Conservation (phyloP, 2,329 filamentous ascomycete species). For the Pseudogymnoascus sp. region DNA sequence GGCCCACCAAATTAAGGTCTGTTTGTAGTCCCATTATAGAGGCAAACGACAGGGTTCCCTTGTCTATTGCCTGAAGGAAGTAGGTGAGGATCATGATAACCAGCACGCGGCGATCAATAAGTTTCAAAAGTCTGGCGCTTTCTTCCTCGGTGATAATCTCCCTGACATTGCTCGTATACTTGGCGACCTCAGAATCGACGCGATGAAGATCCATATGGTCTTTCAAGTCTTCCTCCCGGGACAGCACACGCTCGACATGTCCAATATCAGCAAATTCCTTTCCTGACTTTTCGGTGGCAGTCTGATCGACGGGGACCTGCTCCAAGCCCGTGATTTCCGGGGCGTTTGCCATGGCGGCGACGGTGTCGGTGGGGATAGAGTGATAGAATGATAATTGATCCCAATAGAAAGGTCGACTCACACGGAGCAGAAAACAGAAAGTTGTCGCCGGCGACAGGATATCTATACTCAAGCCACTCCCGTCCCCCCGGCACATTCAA, state of each 20-base stretch:
- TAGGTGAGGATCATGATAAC: conserved; percentile 66
- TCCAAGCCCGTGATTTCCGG: background rate
- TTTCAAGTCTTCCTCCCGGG: conserved; percentile 36
- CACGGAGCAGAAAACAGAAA: background rate
- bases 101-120: conserved; percentile 61
- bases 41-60: conserved; percentile 54
- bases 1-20: conserved; percentile 24
- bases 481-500: background rate
- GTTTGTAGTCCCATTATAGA: conserved; percentile 52
- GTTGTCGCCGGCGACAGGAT: background rate
- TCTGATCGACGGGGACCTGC: background rate
- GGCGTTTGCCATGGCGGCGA: background rate
- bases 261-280: conserved; percentile 20
- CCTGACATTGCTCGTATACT: conserved; percentile 51
- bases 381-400: background rate
- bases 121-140: conserved; percentile 49
- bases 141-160: conserved; percentile 52
- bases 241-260: conserved; percentile 40
- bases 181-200: conserved; percentile 62
- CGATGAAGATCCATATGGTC: conserved; percentile 48
- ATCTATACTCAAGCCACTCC: conserved; percentile 3
- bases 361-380: background rate
- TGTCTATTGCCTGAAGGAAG: conserved; percentile 62
- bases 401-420: background rate
- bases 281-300: background rate